Conservation (phyloP, 257 asterid genomes). For the Solanum pennellii region DNA sequence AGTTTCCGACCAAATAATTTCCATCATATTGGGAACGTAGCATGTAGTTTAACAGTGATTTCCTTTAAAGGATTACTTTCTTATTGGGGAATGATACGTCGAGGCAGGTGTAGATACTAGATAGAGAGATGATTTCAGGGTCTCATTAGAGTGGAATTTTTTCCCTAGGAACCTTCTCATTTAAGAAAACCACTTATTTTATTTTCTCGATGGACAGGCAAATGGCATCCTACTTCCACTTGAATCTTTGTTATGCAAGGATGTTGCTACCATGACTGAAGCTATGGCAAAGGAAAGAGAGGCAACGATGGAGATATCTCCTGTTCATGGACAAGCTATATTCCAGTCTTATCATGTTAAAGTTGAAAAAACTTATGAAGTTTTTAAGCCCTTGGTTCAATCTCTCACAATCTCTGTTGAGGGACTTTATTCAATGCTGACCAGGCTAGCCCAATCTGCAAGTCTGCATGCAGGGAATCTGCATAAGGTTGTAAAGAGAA, state of each 20-base stretch:
- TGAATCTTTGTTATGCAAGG: constrained; percentile 76
- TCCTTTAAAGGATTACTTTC: background rate
- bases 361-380: constrained; percentile 59
- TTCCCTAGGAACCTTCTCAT: background rate
- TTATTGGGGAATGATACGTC: background rate
- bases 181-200: background rate
- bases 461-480: constrained; percentile 98
- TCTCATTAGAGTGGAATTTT: background rate
- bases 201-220: constrained; percentile 44
- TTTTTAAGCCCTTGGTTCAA: constrained; percentile 71
- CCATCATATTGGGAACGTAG: background rate
- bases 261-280: constrained; percentile 77
- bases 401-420: constrained; percentile 56
- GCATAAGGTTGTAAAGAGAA: constrained; percentile 58
- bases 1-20: background rate
- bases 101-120: background rate
- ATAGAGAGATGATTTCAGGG: background rate
- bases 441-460: constrained; percentile 83
- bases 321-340: constrained; percentile 92
- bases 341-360: constrained; percentile 76
- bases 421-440: constrained; percentile 76
- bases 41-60: background rate
- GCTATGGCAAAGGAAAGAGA: constrained; percentile 67
- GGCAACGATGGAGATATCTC: constrained; percentile 63
- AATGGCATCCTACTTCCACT: constrained; percentile 81